Evolutionary conservation across 805 yeast species (phyloP).

Genomic region (Kazachstania psychrophila): DNA sequence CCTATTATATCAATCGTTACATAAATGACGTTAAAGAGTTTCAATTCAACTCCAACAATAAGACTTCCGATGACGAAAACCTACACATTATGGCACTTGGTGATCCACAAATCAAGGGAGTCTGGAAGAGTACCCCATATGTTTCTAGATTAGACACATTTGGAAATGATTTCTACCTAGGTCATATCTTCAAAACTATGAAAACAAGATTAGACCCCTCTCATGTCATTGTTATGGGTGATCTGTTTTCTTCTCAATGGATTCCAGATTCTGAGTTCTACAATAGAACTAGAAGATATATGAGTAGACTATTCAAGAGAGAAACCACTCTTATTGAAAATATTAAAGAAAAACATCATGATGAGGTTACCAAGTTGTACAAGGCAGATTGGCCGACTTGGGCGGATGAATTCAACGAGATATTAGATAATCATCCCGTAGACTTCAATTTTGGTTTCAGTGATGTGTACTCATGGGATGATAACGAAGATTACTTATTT

Average conservation of each 20-base stretch:
- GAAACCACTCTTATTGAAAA: slow-evolving; percentile 47
- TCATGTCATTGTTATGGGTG: slow-evolving; percentile 87
- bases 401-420: slow-evolving; percentile 18
- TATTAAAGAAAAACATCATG: slow-evolving; percentile 29
- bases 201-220: slow-evolving; percentile 56
- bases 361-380: slow-evolving; percentile 19
- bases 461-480: slow-evolving; percentile 62
- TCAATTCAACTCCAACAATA: slow-evolving; percentile 7
- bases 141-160: slow-evolving; percentile 69
- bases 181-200: slow-evolving; percentile 71
- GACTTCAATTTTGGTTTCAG: slow-evolving; percentile 41
- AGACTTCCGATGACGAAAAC: slow-evolving; percentile 24
- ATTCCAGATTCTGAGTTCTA: slow-evolving; percentile 78
- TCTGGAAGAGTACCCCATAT: slow-evolving; percentile 61
- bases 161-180: slow-evolving; percentile 85
- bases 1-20: slow-evolving; percentile 25
- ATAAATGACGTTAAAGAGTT: slow-evolving; percentile 22
- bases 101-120: slow-evolving; percentile 95
- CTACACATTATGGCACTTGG: slow-evolving; percentile 77
- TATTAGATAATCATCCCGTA: slow-evolving; percentile 5
- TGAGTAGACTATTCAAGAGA: slow-evolving; percentile 61
- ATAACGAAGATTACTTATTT: slow-evolving; percentile 50
- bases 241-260: slow-evolving; percentile 91
- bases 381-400: slow-evolving; percentile 22
- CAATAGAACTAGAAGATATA: slow-evolving; percentile 66